These are phyloP conservation scores for Mucor lusitanicus DNA, from an alignment of 371 early-diverging fungal genomes.

Conservation along the genomic window DNA sequence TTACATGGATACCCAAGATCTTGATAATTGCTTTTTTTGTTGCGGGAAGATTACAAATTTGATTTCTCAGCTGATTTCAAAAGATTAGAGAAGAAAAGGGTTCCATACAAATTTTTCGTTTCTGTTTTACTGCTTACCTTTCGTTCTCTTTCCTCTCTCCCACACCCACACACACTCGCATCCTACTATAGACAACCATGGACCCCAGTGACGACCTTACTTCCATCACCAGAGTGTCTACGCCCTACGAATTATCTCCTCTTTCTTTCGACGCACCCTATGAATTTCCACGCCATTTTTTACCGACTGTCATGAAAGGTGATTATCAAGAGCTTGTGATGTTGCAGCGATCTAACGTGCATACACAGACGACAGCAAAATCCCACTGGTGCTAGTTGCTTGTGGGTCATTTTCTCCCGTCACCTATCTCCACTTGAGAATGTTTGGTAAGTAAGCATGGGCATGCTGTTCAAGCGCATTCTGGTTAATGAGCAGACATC, in stretches of 20 bases:
- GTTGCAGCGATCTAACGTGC: not conserved
- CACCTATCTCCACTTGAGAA: constrained; percentile 95
- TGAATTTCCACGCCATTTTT: constrained; percentile 25
- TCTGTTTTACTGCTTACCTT: not conserved
- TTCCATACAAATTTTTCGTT: not conserved
- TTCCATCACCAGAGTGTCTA: constrained; percentile 16
- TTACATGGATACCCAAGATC: not conserved
- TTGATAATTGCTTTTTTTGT: not conserved
- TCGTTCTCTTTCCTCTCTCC: not conserved
- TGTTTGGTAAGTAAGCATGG: constrained; percentile 81
- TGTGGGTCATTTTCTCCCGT: constrained; percentile 98
- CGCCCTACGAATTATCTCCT: constrained; percentile 25
- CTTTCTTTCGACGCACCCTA: constrained; percentile 26
- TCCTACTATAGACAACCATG: too few relatives aligned
- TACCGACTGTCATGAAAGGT: constrained; percentile 35
- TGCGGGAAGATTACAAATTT: not conserved
- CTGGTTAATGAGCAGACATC: not conserved
- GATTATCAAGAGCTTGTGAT: not conserved
- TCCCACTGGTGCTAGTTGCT: constrained; percentile 92
- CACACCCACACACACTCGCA: too few relatives aligned
- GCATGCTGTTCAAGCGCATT: not conserved
- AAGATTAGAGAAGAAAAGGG: not conserved
- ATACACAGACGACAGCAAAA: constrained; percentile 74
- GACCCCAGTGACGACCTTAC: not conserved
- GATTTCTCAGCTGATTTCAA: constrained; percentile 9